Conservation (phyloP, 2,329 filamentous ascomycete genomes). For the Stemphylium lycopersici region DNA sequence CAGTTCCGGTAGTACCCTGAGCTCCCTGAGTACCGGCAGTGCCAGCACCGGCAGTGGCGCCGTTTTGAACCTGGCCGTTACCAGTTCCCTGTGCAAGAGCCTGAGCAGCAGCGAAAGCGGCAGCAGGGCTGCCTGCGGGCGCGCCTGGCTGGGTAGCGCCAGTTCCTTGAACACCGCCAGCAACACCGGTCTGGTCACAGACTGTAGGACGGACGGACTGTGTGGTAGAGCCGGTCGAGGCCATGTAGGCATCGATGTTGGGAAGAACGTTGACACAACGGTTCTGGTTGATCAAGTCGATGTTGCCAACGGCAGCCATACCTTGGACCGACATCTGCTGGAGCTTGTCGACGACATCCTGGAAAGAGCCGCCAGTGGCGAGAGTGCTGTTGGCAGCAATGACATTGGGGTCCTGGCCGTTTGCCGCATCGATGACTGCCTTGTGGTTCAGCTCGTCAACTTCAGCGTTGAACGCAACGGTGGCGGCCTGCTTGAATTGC, state of each 20-base stretch:
- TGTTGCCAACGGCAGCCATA: conserved; percentile 38
- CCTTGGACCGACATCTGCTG: conserved; percentile 46
- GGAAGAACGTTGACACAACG: conserved; percentile 46
- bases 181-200: conserved; percentile 44
- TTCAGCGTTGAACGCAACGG: conserved; percentile 47
- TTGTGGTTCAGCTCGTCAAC: conserved; percentile 50
- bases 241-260: conserved; percentile 47
- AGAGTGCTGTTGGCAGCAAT: conserved; percentile 47
- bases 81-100: conserved; percentile 37
- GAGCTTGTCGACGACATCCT: conserved; percentile 49
- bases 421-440: conserved; percentile 43
- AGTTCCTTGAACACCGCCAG: conserved; percentile 39
- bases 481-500: conserved; percentile 46
- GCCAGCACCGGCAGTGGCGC: conserved; percentile 14
- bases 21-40: conserved; percentile 1
- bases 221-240: conserved; percentile 38
- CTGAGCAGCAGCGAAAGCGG: conserved; percentile 38
- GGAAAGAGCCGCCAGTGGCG: conserved; percentile 45
- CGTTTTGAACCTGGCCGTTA: conserved; percentile 35
- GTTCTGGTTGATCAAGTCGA: conserved; percentile 48
- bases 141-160: conserved; percentile 39
- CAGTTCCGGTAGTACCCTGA: background rate
- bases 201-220: conserved; percentile 40
- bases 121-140: conserved; percentile 38
- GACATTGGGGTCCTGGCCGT: conserved; percentile 34